phyloP scores from a whole-genome alignment of 2,329 filamentous ascomycete genomes.

The Bisporella sp. region DNA sequence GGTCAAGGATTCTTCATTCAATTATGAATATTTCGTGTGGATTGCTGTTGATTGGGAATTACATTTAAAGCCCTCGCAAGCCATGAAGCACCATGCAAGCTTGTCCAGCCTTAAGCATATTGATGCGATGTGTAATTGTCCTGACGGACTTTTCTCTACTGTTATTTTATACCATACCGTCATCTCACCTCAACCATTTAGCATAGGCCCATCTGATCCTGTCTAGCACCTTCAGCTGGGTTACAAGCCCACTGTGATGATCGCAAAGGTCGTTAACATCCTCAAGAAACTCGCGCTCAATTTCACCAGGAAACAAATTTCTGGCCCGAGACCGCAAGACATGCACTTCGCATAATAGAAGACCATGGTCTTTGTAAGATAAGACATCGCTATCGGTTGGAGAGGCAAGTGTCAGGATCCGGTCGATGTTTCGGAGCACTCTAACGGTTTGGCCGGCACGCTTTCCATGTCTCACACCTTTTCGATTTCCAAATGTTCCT shows the following conservation, averaged over 20 bases:
- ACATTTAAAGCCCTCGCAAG: too few relatives aligned
- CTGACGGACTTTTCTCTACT: too few relatives aligned
- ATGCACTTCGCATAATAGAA: slow-evolving; percentile 86
- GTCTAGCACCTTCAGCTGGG: slow-evolving; percentile 72
- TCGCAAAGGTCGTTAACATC: slow-evolving; percentile 84
- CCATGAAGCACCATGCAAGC: too few relatives aligned
- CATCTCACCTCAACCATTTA: slow-evolving; percentile 51
- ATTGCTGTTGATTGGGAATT: too few relatives aligned
- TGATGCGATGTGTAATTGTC: too few relatives aligned
- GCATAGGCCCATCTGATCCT: slow-evolving; percentile 88
- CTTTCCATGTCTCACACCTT: slow-evolving; percentile 56
- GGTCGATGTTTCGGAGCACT: slow-evolving; percentile 81
- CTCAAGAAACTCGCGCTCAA: slow-evolving; percentile 79
- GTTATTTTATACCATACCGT: too few relatives aligned
- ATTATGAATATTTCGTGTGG: too few relatives aligned
- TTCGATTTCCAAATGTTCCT: slow-evolving; percentile 61
- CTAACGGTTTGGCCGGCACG: slow-evolving; percentile 66
- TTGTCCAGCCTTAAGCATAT: too few relatives aligned
- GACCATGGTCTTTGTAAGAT: slow-evolving; percentile 85
- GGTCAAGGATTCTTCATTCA: too few relatives aligned
- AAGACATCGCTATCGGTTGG: slow-evolving; percentile 68
- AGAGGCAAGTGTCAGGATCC: slow-evolving; percentile 63
- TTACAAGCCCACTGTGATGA: slow-evolving; percentile 65
- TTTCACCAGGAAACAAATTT: slow-evolving; percentile 62
- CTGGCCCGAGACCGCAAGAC: slow-evolving; percentile 65